Evolutionary conservation across 257 asterid species (phyloP), one percentile per base, ranked within the genome.

Genomic region (Penstemon davidsonii): DNA sequence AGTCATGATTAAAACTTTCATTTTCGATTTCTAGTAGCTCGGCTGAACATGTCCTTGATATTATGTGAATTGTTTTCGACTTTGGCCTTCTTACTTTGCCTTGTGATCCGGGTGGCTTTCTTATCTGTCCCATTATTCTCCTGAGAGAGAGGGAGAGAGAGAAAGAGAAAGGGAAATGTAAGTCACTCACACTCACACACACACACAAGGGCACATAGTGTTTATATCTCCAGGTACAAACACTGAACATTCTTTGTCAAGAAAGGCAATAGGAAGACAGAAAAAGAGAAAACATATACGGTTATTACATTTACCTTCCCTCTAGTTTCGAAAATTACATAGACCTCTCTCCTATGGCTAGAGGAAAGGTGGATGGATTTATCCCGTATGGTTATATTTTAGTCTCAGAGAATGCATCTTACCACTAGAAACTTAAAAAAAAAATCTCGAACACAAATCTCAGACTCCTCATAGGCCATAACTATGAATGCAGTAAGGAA

Each of bases 21-120:
- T 60, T 80, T 85, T 60, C 82, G 77, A 66, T 74, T 88, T 78
- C 91, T 82, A 55, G 95, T 79, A 75, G 87, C 96, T 73, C 93
- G 73, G 74, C 76, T 82, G 80, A 94, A 94, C 97, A 94, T 91
- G 80, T 91, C 98, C 81, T 81, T 94, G 76, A 94, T 94, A 71
- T 88, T 94, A 4, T 83, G 83, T 12, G 96, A 83, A 75, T 86
- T 84, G 50, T 79, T 88, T 81, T 91, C 99, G 62, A 83, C 81
- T 76, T 84, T 94, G 50, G 84, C 88, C 82, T 91, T 94, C 86
- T 94, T 94, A 9, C 81, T 54, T 68, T 62, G 89, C 78, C 88
- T 68, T 45, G 85, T 84, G 10, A 59, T 52, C 69, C 69, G 75
- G 1, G 70, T 58, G 66, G 56, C 67, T 77, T 75, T 85, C 70